A percentile compares a stretch with the other conserved stretches of the same genome.
Conservation (phyloP, 768 basidiomycete species). For the Serendipita sp. region DNA sequence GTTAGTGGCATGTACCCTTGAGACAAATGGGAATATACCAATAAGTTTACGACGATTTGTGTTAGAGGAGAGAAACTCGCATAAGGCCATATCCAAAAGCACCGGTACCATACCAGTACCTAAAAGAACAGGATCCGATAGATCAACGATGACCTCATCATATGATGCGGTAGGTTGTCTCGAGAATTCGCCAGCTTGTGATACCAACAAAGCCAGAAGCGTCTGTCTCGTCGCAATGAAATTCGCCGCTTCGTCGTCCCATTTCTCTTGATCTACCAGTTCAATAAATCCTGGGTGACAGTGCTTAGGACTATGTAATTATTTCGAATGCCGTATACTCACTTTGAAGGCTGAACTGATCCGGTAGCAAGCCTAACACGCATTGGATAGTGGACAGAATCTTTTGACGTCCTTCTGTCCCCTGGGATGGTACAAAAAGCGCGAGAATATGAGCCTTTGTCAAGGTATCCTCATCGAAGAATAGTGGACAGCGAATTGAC, state of each 20-base stretch:
- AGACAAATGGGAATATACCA: background rate
- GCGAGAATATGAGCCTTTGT: background rate
- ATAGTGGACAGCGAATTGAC: no score
- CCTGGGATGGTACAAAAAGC: background rate
- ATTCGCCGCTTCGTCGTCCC: background rate
- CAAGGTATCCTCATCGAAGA: background rate
- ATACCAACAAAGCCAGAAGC: background rate
- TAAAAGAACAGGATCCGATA: background rate
- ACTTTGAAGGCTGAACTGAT: background rate
- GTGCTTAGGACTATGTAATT: background rate
- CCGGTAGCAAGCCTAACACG: background rate
- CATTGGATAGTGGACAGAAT: background rate
- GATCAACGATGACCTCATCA: background rate
- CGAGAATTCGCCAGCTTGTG: background rate
- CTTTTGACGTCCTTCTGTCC: background rate
- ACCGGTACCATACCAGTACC: background rate
- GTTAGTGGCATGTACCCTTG: no score
- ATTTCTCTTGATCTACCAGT: background rate
- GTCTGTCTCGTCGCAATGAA: background rate
- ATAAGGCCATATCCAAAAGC: background rate
- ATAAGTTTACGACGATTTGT: background rate
- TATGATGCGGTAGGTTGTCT: no score
- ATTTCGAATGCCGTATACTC: background rate
- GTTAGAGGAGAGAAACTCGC: background rate
- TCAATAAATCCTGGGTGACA: background rate